Base-by-base conservation (phyloP, 495 filamentous ascomycete genomes). In the Daldinia grandis region DNA sequence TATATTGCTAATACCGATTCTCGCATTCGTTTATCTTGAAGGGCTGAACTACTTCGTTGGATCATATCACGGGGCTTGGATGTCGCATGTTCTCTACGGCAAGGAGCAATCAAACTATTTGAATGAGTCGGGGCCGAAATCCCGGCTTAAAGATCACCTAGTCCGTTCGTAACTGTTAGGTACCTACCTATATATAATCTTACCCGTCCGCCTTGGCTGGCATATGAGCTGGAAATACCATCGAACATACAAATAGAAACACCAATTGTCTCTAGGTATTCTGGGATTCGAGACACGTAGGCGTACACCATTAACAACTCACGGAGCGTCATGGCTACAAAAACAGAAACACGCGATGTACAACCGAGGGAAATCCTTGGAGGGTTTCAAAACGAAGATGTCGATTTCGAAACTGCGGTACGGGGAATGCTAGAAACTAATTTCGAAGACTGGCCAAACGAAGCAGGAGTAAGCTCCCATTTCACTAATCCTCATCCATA, bases 401-500 rank as follows among this genome's bases (percentile, higher is more conserved):
- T 88, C 89, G 30, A 92, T 84, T 72, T 92, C 88, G 15, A 93
- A 79, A 21, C 91, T 78, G 88, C 91, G 90, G 76, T 92, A 85
- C 70, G 91, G 74, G 0, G 87, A 78, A 37, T 89, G 78, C 5
- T 83, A 74, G 44, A 85, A 71, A 74, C 88, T 3, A 21, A 69
- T 0, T 71, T 62, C 31, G 54, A 74, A 10, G 77, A 79, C 4
- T 84, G 82, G 82, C 82, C 82, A 5, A 84, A 84, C 51, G 78
- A 81, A 59, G 80, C 81, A 12, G 82, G 80, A 21, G 82, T 83
- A 78, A 62, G 81, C 60, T 17, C 24, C 6, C 1, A 51, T 4
- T n/a, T n/a, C 25, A 9, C 25, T 0, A 15, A 15, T 35, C 12
- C 5, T 42, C 24, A 3, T 14, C 3, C 6, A n/a, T 27, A 31